Percentiles rank a stretch among this genome's conserved stretches.
These are phyloP conservation scores for Apostasia shenzhenica DNA, from an alignment of 106 monocot species.

Conservation along the genomic window DNA sequence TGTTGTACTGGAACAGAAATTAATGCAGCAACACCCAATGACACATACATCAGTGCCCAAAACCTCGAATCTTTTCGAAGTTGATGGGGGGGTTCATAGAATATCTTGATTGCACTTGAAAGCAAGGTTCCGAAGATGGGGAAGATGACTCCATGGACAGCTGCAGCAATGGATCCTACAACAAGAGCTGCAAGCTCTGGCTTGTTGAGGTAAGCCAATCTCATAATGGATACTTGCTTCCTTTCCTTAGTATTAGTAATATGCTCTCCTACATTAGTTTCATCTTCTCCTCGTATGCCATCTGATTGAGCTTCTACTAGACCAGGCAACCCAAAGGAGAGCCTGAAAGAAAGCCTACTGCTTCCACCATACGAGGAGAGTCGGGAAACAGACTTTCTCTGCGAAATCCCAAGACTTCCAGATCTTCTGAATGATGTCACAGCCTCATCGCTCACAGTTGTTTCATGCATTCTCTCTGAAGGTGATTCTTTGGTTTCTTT, in stretches of 20 bases:
- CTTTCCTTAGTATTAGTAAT: background rate
- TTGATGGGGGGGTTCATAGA: slow-evolving; percentile 46
- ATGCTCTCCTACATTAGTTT: background rate
- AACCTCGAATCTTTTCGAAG: slow-evolving; percentile 40
- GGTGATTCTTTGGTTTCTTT: slow-evolving; percentile 8
- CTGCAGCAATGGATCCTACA: slow-evolving; percentile 42
- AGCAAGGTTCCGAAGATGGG: slow-evolving; percentile 62
- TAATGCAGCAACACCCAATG: slow-evolving; percentile 28
- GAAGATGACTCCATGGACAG: slow-evolving; percentile 32
- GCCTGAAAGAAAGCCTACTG: slow-evolving; percentile 15
- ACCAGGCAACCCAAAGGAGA: slow-evolving; percentile 21
- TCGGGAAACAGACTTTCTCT: slow-evolving; percentile 20
- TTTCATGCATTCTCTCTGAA: background rate
- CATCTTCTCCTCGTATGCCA: background rate
- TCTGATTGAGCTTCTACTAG: background rate
- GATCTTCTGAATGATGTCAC: background rate
- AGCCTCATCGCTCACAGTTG: background rate
- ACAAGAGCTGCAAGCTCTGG: slow-evolving; percentile 51
- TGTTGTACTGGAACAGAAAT: slow-evolving; percentile 23
- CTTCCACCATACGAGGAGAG: slow-evolving; percentile 34
- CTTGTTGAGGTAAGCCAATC: slow-evolving; percentile 56
- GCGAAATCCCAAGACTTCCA: slow-evolving; percentile 12
- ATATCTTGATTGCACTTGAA: slow-evolving; percentile 46
- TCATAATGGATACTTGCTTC: slow-evolving; percentile 32
- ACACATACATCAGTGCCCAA: slow-evolving; percentile 50